Base-by-base conservation (phyloP, 2,329 filamentous ascomycete genomes). In the Botrytis elliptica region DNA sequence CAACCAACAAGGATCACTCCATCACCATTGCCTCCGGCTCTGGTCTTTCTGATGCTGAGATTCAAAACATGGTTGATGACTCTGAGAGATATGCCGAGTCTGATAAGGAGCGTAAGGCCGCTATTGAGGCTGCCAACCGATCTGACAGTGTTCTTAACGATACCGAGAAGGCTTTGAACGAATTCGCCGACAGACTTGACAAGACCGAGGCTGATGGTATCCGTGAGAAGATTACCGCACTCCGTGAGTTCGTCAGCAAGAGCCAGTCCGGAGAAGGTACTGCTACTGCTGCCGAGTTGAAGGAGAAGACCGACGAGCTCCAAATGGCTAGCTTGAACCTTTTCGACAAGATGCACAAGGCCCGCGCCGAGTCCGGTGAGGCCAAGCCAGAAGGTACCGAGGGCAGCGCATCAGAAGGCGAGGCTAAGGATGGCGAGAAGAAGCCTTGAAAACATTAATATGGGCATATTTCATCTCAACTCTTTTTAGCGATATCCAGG, bases 281-380 rank as follows among this genome's bases (percentile, higher is more conserved):
- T 76, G 90, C 93, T 81, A 97, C 94, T 75, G 93, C 95, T 70
- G 93, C 93, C 78, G 93, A 98, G 85, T 92, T 99, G 85, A 98
- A 98, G 93, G 90, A 93, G 87, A 98, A 98, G 93, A 97, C 93
- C 81, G 96, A 98, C 79, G 95, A 98, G 85, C 93, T 99, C 82
- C 96, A 98, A 88, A 93, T 92, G 84, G 93, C 95, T 79, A 95
- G 92, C 85, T 88, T 99, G 86, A 97, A 93, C 86, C 91, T 98
- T 82, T 98, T 99, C 85, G 96, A 98, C 88, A 98, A 98, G 92
- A 97, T 99, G 93, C 95, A 99, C 93, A 97, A 97, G 89, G 94
- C 95, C 79, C 92, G 93, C 80, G 84, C 85, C 79, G 92, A 95
- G 86, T 87, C 87, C 79, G 84, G 86, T 81, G 84, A 89, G 82